Base-by-base conservation (phyloP, 192 early-diverging fungal species). In the Coemansia sp. region DNA sequence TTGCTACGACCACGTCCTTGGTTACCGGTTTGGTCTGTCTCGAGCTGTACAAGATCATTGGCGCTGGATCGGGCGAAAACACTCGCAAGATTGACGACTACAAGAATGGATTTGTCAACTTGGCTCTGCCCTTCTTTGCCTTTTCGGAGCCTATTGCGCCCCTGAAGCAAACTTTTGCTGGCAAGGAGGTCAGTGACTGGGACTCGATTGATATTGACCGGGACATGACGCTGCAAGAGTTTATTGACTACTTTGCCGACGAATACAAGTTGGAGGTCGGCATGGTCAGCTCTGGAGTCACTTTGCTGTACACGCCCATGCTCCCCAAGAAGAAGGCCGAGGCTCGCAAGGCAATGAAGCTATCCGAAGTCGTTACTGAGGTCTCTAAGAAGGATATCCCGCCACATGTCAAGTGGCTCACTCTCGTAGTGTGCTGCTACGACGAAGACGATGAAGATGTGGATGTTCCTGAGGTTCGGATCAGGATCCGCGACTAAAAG, bases 51-150 rank as follows among this genome's bases (percentile, higher is more conserved):
- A 99, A 99, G 89, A 70, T 98, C 9, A 71, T 84, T 42, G 81
- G 76, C 8, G 47, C 69, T 0, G 63, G 66, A 16, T 42, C 19
- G 5, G 77, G 77, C 39, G 73, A 76, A 23, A 86, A 86, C 5
- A 86, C 86, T 50, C 86, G 87, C 44, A 90, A 91, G 77, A 72
- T 99, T 35, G 98, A 99, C 32, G 93, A 97, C 70, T 99, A 94
- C 89, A 99, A 98, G 87, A 99, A 99, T 77, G 96, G 96, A 11
- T 99, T 99, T 78, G 86, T 98, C 61, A 98, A 99, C 82, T 80
- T 99, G 66, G 96, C 98, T 1, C 77, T 99, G 63, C 96, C 98
- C 26, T 98, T 99, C 91, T 95, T 98, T 89, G 96, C 92, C 23
- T 99, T 99, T 80, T 99, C 98, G 23, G 98, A 99, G 75, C 98